Base-by-base conservation (phyloP, 2,329 filamentous ascomycete genomes). In the Fusarium cyanostomum region DNA sequence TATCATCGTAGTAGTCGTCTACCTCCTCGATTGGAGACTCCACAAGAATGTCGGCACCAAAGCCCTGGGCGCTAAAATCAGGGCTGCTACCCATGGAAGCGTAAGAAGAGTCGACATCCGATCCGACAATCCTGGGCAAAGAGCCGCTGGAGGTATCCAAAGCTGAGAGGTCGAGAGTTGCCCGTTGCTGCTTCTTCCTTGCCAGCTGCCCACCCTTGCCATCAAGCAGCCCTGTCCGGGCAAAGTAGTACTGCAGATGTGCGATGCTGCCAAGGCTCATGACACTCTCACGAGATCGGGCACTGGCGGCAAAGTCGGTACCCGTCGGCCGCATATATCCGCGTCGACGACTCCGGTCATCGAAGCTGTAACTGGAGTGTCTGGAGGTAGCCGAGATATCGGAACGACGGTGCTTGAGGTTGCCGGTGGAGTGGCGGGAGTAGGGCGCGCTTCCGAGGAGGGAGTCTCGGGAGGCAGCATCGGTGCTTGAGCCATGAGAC, bases 181-280 rank as follows among this genome's bases (percentile, higher is more conserved):
- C 82, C 13, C 79, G 84, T 69, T 84, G 82, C 66, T 88, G 84
- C 72, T 85, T 89, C 74, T 89, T 90, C 71, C 90, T 90, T 18
- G 91, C 89, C 57, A 96, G 80, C 75, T 96, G 91, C 51, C 88
- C 95, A 31, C 94, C 94, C 75, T 97, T 97, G 54, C 94, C 93
- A 73, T 99, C 95, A 46, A 99, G 80, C 64, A 99, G 79, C 7
- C 95, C 95, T 1, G 95, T 99, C 58, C 95, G 85, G 31, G 95
- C 94, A 80, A 99, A 99, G 79, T 98, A 99, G 79, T 98, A 97
- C 77, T 99, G 95, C 72, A 99, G 82, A 79, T 99, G 95, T 53
- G 94, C 92, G 71, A 99, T 99, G 77, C 94, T 97, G 52, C 95
- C 95, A 62, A 99, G 80, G 73, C 92, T 97, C 86, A 98, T 90